These are phyloP conservation scores for Oldenlandia corymbosa DNA, from an alignment of 257 asterid species.

Conservation along the genomic window DNA sequence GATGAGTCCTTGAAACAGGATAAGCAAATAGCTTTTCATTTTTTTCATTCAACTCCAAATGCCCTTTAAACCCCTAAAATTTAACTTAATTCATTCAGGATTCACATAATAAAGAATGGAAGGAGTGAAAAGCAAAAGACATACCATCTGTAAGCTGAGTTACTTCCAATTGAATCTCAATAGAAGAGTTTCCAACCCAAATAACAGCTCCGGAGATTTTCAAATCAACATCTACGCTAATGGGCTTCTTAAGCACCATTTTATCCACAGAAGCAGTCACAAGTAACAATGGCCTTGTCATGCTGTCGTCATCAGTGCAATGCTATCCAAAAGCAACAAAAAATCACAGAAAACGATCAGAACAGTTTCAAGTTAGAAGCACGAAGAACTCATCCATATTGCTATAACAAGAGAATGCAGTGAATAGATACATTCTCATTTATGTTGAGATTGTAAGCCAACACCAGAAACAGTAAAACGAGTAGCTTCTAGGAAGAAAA, in stretches of 20 bases:
- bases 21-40: neutral
- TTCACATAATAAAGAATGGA: neutral
- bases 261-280: conserved; percentile 94
- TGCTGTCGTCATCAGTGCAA: conserved; percentile 80
- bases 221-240: conserved; percentile 69
- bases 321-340: conserved; percentile 44
- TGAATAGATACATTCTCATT: neutral
- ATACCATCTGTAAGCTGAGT: conserved; percentile 71
- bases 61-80: neutral
- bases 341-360: neutral
- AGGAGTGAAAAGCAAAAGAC: conserved; percentile 8
- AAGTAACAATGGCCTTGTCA: conserved; percentile 69
- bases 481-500: neutral
- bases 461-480: neutral
- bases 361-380: neutral
- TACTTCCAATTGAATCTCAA: conserved; percentile 90
- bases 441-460: neutral
- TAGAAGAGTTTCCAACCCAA: conserved; percentile 94
- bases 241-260: conserved; percentile 90
- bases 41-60: neutral
- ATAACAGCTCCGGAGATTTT: conserved; percentile 82
- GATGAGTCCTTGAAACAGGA: neutral
- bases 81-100: no score
- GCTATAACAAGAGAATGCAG: neutral
- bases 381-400: neutral